A percentile compares a stretch with the other conserved stretches of the same genome.
Conservation (phyloP, 352 stramenopile genomes). For the Pythium utonaiense region DNA sequence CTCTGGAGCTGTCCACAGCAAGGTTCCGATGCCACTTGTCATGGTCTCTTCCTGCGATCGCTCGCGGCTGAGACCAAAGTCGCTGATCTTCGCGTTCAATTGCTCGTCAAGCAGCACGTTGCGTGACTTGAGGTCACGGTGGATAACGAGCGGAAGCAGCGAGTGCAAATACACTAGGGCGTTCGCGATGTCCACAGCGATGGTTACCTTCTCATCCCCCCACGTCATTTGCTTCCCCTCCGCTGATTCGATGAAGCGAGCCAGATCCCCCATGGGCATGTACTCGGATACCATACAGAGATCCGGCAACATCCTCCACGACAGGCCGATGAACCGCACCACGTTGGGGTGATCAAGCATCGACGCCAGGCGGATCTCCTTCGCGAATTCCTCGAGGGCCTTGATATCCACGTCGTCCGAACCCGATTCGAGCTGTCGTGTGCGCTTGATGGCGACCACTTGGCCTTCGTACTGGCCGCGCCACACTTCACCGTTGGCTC, state of each 20-base stretch:
- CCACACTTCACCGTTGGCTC: conserved; percentile 7
- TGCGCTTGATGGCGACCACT: neutral
- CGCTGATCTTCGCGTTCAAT: conserved; percentile 37
- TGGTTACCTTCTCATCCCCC: conserved; percentile 31
- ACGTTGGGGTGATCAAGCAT: conserved; percentile 36
- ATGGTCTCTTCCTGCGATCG: conserved; percentile 22
- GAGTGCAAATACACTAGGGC: conserved; percentile 39
- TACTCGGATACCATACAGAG: conserved; percentile 35
- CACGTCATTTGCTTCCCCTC: conserved; percentile 19
- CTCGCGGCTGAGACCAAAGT: conserved; percentile 37
- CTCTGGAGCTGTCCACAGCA: conserved; percentile 33
- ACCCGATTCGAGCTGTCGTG: neutral
- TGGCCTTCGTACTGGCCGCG: conserved; percentile 3
- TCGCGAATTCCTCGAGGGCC: conserved; percentile 22
- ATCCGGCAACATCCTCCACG: conserved; percentile 34
- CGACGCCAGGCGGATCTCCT: conserved; percentile 28
- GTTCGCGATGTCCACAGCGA: conserved; percentile 27
- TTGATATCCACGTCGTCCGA: conserved; percentile 9
- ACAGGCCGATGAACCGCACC: conserved; percentile 36
- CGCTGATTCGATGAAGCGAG: conserved; percentile 19
- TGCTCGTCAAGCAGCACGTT: conserved; percentile 31
- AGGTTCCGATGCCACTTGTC: conserved; percentile 33
- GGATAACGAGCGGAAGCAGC: conserved; percentile 21
- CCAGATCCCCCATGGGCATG: conserved; percentile 39
- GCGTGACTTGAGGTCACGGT: conserved; percentile 43